Conservation (phyloP, 2,329 filamentous ascomycete species). For the Monosporascus sp. region DNA sequence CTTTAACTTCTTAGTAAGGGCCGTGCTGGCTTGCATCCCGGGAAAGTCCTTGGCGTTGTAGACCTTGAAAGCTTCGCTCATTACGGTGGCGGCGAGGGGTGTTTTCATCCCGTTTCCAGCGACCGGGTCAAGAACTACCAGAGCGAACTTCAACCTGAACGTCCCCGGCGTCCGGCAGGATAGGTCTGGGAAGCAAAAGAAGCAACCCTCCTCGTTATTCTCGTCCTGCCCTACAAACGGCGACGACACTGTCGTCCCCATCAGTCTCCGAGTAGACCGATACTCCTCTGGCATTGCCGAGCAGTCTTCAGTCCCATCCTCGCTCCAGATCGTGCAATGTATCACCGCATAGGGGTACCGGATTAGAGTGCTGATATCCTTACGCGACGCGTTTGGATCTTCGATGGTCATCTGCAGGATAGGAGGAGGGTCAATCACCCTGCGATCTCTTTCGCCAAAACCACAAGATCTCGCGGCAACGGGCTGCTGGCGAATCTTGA, state of each 20-base stretch:
- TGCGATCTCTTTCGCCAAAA: slow-evolving; percentile 75
- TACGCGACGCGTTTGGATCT: slow-evolving; percentile 47
- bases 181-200: slow-evolving; percentile 81
- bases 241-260: slow-evolving; percentile 73
- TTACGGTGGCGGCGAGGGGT: slow-evolving; percentile 45
- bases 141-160: slow-evolving; percentile 69
- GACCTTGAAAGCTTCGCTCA: slow-evolving; percentile 70
- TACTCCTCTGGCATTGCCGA: slow-evolving; percentile 68
- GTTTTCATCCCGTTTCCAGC: slow-evolving; percentile 49
- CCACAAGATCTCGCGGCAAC: slow-evolving; percentile 74
- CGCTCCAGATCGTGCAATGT: slow-evolving; percentile 72
- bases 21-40: slow-evolving; percentile 74
- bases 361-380: slow-evolving; percentile 47
- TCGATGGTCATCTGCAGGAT: slow-evolving; percentile 70
- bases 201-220: slow-evolving; percentile 66
- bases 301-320: slow-evolving; percentile 60
- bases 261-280: slow-evolving; percentile 67
- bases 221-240: slow-evolving; percentile 75
- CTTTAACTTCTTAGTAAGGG: slow-evolving; percentile 67
- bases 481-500: slow-evolving; percentile 71
- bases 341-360: slow-evolving; percentile 65
- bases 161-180: slow-evolving; percentile 71
- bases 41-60: slow-evolving; percentile 84
- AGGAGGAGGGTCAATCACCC: slow-evolving; percentile 78
- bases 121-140: slow-evolving; percentile 65